Percentiles rank a stretch among this genome's conserved stretches.
Conservation (phyloP, 176 grass and related monocot species). For the Paspalum notatum region DNA sequence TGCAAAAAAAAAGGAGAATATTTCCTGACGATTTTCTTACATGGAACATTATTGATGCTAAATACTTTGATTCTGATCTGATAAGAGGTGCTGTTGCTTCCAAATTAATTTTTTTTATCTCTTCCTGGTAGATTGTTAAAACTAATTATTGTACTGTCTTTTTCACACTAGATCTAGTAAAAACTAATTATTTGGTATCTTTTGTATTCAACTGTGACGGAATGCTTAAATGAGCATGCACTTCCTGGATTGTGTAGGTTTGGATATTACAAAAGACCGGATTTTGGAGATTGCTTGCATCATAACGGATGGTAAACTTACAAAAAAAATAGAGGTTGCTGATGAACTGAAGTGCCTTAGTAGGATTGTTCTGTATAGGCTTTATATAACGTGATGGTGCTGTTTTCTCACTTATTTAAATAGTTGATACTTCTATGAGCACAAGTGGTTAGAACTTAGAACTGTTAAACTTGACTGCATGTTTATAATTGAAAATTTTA, state of each 20-base stretch:
- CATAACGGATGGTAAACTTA: constrained; percentile 87
- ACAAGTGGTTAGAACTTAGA: too few relatives aligned
- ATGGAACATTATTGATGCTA: background rate
- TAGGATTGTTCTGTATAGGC: constrained; percentile 31
- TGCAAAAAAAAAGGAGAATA: background rate
- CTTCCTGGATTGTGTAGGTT: constrained; percentile 57
- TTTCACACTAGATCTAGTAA: background rate
- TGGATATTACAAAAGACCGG: constrained; percentile 76
- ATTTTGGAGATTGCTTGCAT: constrained; percentile 96
- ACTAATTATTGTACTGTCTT: background rate
- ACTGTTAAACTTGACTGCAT: too few relatives aligned
- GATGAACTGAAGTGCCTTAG: constrained; percentile 4
- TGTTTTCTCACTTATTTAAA: constrained; percentile 14
- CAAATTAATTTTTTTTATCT: constrained; percentile 15
- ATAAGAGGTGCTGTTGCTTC: background rate
- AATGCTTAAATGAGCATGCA: constrained; percentile 28
- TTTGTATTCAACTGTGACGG: background rate
- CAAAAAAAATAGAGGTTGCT: constrained; percentile 74
- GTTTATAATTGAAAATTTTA: too few relatives aligned
- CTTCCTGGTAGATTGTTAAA: too few relatives aligned
- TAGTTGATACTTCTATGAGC: too few relatives aligned
- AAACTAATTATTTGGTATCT: background rate
- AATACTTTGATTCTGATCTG: background rate
- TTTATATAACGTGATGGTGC: background rate
- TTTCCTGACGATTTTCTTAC: background rate